Base-by-base conservation (phyloP, 148 eudicot genomes). In the Amaranthus cruentus region DNA sequence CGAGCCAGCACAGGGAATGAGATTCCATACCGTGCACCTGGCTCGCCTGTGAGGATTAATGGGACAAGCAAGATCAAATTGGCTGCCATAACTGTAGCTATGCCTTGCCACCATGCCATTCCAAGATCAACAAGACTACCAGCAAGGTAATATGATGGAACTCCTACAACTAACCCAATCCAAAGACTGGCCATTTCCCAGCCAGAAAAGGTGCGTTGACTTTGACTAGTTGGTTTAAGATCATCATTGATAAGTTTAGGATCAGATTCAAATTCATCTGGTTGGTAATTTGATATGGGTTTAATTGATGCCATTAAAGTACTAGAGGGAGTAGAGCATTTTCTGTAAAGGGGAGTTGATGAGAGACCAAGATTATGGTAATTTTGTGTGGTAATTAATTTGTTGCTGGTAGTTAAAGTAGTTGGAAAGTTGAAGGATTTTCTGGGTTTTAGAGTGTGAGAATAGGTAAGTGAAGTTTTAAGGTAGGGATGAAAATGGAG, bases 61-160 rank as follows among this genome's bases (percentile, higher is more conserved):
- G 97, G 97, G 61, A 86, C 69, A 2, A 95, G 59, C 6, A 88
- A 59, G 75, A 95, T 76, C 6, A 90, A 4, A 74, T 95, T 95
- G 75, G 99, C 99, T 1, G 85, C 81, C 0, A 95, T 87, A 1
- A 95, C 96, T 9, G 96, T 95, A 69, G 92, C 90, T 43, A 95
- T 92, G 4, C 97, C 99, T 73, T 95, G 99, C 97, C 96, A 95
- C 97, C 97, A 95, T 7, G 99, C 76, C 99, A 95, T 95, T 12
- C 99, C 99, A 5, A 95, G 88, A 72, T 95, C 97, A 13, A 89
- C 99, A 0, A 95, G 89, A 73, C 96, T 90, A 0, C 99, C 99
- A 0, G 99, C 99, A 6, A 95, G 85, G 88, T 95, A 95, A 69
- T 95, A 95, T 3, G 97, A 63, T 8, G 99, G 99, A 3, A 95